A percentile compares a stretch with the other conserved stretches of the same genome.
These are phyloP conservation scores for Anisogramma anomala DNA, from an alignment of 2,329 filamentous ascomycete genomes.

Conservation along the genomic window DNA sequence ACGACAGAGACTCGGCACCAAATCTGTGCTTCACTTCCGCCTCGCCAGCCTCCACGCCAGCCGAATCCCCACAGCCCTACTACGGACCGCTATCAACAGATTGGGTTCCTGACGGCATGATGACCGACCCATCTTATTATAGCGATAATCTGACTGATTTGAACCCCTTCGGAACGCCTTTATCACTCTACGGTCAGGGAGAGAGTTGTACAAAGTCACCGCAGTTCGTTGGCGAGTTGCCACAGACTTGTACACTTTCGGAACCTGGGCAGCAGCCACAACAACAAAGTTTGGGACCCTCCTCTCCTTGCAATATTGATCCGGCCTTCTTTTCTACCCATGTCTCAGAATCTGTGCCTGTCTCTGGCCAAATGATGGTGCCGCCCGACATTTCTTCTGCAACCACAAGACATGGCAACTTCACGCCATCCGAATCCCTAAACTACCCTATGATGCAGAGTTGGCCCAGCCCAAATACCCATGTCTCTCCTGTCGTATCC, in stretches of 20 bases:
- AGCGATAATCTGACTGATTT: too few species aligned
- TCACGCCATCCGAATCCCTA: conserved; percentile 23
- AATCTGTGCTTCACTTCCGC: conserved; percentile 51
- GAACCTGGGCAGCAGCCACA: conserved; percentile 5
- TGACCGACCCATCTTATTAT: conserved; percentile 56
- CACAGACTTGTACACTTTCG: conserved; percentile 25
- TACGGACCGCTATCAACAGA: conserved; percentile 47
- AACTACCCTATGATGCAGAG: conserved; percentile 21
- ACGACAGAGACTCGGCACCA: conserved; percentile 37
- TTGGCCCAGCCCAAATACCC: conserved; percentile 22
- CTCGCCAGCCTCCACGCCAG: conserved; percentile 55
- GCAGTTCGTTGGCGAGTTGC: conserved; percentile 46
- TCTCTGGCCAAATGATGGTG: conserved; percentile 15
- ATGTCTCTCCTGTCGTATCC: conserved; percentile 37
- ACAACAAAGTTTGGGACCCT: conserved; percentile 18
- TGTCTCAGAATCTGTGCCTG: conserved; percentile 17
- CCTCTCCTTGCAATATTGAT: conserved; percentile 17
- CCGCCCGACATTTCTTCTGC: conserved; percentile 20
- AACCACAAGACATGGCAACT: conserved; percentile 20
- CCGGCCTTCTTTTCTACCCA: conserved; percentile 16
- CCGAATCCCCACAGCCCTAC: conserved; percentile 55
- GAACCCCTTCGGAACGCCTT: too few species aligned
- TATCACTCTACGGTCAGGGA: too few species aligned
- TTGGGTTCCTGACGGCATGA: conserved; percentile 45
- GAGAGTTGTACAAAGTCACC: conserved; percentile 33